Conservation (phyloP, 1,284 basidiomycete genomes). For the Fistulinella staudtii region DNA sequence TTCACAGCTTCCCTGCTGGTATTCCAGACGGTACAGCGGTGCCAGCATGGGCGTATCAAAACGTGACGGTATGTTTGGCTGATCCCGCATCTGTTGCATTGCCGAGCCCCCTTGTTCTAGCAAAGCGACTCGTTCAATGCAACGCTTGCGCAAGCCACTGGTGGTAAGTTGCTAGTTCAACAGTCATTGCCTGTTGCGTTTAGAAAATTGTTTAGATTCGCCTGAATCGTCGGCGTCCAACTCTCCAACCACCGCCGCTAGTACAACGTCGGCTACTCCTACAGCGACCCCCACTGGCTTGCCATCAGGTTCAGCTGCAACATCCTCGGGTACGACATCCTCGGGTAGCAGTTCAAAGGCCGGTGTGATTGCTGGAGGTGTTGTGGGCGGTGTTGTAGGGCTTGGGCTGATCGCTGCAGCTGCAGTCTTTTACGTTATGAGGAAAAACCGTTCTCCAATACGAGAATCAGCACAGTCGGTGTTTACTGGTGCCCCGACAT, state of each 20-base stretch:
- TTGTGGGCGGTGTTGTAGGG: slow-evolving; percentile 38
- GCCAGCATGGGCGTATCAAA: slow-evolving; percentile 32
- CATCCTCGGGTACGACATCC: neutral
- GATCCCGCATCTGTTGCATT: neutral
- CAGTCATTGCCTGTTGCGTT: neutral
- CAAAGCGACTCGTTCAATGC: slow-evolving; percentile 15
- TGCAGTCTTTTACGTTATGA: slow-evolving; percentile 28
- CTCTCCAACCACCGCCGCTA: slow-evolving; percentile 17
- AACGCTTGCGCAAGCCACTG: slow-evolving; percentile 18
- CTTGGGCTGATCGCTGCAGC: slow-evolving; percentile 27
- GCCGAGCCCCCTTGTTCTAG: slow-evolving; percentile 13
- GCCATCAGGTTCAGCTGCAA: neutral
- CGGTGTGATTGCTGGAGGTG: slow-evolving; percentile 33
- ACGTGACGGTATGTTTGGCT: slow-evolving; percentile 25
- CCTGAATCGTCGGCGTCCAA: slow-evolving; percentile 27
- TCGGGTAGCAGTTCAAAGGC: slow-evolving; percentile 6
- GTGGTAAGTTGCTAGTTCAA: slow-evolving; percentile 19
- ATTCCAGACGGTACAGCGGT: slow-evolving; percentile 28
- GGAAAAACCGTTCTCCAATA: slow-evolving; percentile 22
- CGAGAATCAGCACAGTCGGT: slow-evolving; percentile 14
- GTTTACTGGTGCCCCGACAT: neutral
- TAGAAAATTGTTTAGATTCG: slow-evolving; percentile 17
- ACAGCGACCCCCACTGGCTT: slow-evolving; percentile 7
- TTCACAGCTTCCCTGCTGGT: slow-evolving; percentile 17
- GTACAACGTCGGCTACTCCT: neutral